Evolutionary conservation across 2,329 filamentous ascomycete genomes (phyloP).

Genomic region (Sclerotiophoma versabilis): DNA sequence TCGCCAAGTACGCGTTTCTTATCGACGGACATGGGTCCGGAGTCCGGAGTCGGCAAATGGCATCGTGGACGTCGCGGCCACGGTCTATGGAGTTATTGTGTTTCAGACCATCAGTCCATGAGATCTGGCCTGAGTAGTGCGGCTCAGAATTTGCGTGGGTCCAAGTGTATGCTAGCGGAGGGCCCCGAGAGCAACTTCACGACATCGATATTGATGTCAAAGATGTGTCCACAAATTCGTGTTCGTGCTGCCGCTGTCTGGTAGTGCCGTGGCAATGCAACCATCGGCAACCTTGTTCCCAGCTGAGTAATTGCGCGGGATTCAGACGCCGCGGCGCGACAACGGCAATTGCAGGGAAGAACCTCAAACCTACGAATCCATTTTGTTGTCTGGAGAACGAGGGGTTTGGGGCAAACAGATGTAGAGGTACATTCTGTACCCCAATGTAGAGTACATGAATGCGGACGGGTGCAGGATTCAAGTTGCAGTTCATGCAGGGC

Average conservation of each 20-base stretch:
- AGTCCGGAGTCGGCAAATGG: not conserved
- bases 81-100: slow-evolving; percentile 7
- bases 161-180: slow-evolving; percentile 8
- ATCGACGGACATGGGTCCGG: slow-evolving; percentile 9
- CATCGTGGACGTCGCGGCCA: slow-evolving; percentile 1
- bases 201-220: slow-evolving; percentile 7
- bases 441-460: slow-evolving; percentile 5
- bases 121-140: slow-evolving; percentile 13
- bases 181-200: slow-evolving; percentile 3
- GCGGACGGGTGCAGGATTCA: not conserved
- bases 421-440: slow-evolving; percentile 7
- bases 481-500: slow-evolving; percentile 12
- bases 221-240: not conserved
- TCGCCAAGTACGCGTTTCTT: not conserved
- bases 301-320: slow-evolving; percentile 6
- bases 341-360: slow-evolving; percentile 6
- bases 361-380: not conserved
- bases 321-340: slow-evolving; percentile 8
- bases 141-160: slow-evolving; percentile 13
- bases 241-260: not conserved
- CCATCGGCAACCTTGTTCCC: not conserved
- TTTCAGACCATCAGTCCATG: slow-evolving; percentile 5
- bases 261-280: slow-evolving; percentile 2
- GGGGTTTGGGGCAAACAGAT: not conserved
- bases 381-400: not conserved